Evolutionary conservation across 2,329 filamentous ascomycete species (phyloP), one percentile per base, ranked within the genome.

Genomic region (Plectosphaerella plurivora): DNA sequence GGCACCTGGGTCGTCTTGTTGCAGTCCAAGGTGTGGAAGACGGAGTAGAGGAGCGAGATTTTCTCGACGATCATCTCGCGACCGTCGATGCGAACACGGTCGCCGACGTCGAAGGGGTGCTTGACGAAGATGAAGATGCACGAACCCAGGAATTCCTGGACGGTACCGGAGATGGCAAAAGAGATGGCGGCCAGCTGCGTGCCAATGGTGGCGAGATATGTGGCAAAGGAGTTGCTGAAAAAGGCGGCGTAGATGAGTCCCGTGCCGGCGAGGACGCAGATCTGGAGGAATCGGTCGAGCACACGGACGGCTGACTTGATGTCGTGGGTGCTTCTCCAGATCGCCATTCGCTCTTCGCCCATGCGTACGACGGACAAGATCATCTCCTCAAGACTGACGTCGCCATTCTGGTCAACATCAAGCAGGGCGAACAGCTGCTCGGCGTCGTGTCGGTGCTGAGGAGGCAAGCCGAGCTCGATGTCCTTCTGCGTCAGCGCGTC

Each of bases 121-220:
- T 99, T 99, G 75, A 97, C 91, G 63, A 99, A 99, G 1, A 99
- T 76, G 76, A 99, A 99, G 64, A 99, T 96, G 75, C 93, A 97
- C 37, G 92, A 97, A 63, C 93, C 93, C 15, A 99, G 82, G 57
- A 99, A 88, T 70, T 99, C 94, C 70, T 97, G 92, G 4, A 87
- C 87, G 2, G 92, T 97, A 51, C 88, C 87, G 22, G 92, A 87
- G 68, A 99, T 97, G 61, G 97, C 88, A 73, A 99, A 99, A 4
- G 93, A 97, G 15, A 97, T 76, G 6, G 93, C 97, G 10, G 97
- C 83, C 41, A 99, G 79, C 0, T 93, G 88, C 2, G 94, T 97
- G 57, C 93, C 93, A 47, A 92, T 91, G 9, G 92, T 96, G 5
- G 91, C 88, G 41, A 97, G 80, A 6, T 90, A 95, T 74, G 56